Evolutionary conservation across 495 filamentous ascomycete genomes (phyloP).

Genomic region (Annulohypoxylon maeteangense): DNA sequence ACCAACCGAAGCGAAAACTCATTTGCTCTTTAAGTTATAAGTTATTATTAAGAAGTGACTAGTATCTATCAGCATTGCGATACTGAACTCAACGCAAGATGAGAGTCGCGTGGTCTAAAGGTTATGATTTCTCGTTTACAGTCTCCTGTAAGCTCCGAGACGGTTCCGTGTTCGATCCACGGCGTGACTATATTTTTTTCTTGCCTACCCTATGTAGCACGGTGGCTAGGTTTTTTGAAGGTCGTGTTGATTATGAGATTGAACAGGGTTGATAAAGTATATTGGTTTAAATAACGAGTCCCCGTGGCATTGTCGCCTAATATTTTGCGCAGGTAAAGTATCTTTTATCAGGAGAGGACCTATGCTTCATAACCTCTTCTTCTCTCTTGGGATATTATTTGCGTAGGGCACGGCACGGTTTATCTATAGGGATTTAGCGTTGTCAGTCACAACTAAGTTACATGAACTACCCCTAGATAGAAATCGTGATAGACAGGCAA

Average conservation of each 20-base stretch:
- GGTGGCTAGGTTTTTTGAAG: not conserved
- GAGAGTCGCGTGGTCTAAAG: constrained; percentile 58
- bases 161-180: constrained; percentile 63
- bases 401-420: too few relatives aligned
- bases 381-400: too few relatives aligned
- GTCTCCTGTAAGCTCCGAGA: constrained; percentile 49
- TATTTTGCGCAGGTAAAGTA: too few relatives aligned
- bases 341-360: too few relatives aligned
- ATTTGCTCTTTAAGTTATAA: not conserved
- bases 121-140: constrained; percentile 64
- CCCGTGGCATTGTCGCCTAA: too few relatives aligned
- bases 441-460: too few relatives aligned
- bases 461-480: too few relatives aligned
- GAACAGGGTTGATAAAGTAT: too few relatives aligned
- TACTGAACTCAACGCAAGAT: not conserved
- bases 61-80: not conserved
- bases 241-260: not conserved
- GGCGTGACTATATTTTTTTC: constrained; percentile 51
- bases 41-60: not conserved
- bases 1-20: not conserved
- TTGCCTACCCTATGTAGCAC: not conserved
- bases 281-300: too few relatives aligned
- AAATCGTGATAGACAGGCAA: not conserved
- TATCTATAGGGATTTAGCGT: too few relatives aligned
- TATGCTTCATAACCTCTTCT: too few relatives aligned